Conservation (phyloP, 805 yeast genomes). For the Lipomyces spencermartinsiae region DNA sequence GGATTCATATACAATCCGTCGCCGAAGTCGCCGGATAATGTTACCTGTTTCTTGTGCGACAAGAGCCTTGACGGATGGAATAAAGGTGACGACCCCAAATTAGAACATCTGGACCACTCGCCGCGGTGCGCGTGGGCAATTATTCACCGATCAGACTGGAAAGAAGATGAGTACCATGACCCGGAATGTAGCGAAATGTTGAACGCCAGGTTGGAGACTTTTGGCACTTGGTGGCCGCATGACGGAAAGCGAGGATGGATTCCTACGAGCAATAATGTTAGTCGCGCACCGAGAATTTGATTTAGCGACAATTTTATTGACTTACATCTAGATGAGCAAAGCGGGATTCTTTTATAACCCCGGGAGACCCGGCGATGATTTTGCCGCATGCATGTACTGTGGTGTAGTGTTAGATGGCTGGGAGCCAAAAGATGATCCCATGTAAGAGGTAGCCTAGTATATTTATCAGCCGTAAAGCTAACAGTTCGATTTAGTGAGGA, state of each 20-base stretch:
- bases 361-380: constrained; percentile 54
- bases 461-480: neutral
- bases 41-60: constrained; percentile 65
- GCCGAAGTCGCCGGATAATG: constrained; percentile 54
- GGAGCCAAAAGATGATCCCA: constrained; percentile 70
- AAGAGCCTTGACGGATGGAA: constrained; percentile 67
- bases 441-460: constrained; percentile 36
- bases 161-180: constrained; percentile 38
- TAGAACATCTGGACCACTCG: constrained; percentile 53
- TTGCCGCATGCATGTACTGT: constrained; percentile 70
- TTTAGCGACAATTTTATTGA: neutral
- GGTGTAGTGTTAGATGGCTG: constrained; percentile 71
- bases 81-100: constrained; percentile 55
- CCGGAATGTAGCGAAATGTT: constrained; percentile 40
- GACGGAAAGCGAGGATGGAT: constrained; percentile 49
- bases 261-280: constrained; percentile 48
- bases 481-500: constrained; percentile 48
- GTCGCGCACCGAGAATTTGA: constrained; percentile 1
- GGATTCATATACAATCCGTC: constrained; percentile 69
- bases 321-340: constrained; percentile 50
- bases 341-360: constrained; percentile 73
- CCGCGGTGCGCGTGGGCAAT: constrained; percentile 50
- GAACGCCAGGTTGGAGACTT: constrained; percentile 44
- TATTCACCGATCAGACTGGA: constrained; percentile 39
- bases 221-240: constrained; percentile 56